Conservation (phyloP, 768 basidiomycete species). For the Leccinum broughii region DNA sequence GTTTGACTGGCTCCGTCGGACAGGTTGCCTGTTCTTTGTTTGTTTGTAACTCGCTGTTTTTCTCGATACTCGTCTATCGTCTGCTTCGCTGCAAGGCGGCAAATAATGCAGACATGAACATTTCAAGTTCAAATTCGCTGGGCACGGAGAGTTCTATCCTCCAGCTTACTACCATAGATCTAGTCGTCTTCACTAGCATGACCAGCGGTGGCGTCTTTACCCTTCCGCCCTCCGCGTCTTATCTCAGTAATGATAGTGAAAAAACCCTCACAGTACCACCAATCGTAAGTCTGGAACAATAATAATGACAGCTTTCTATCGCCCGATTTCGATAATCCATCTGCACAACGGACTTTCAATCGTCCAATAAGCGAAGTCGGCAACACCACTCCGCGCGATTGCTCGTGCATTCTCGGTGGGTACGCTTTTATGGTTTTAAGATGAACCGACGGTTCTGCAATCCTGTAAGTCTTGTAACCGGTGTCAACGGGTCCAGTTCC, state of each 20-base stretch:
- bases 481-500: neutral
- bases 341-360: neutral
- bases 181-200: constrained; percentile 1
- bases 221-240: neutral
- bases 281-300: neutral
- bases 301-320: neutral
- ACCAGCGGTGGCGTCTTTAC: neutral
- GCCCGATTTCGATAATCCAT: neutral
- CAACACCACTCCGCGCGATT: neutral
- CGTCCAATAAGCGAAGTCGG: neutral
- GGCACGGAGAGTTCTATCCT: neutral
- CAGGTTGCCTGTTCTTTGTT: constrained; percentile 19
- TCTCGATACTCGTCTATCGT: constrained; percentile 11
- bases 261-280: neutral
- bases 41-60: constrained; percentile 16
- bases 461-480: neutral
- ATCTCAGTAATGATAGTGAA: neutral
- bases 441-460: neutral
- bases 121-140: neutral
- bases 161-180: constrained; percentile 15
- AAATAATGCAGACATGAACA: neutral
- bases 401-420: neutral
- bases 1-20: neutral
- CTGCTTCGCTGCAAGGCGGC: neutral
- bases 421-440: neutral